Percentiles rank a stretch among this genome's conserved stretches.
Conservation (phyloP, 352 stramenopile genomes). For the Blastocystis sp. region DNA sequence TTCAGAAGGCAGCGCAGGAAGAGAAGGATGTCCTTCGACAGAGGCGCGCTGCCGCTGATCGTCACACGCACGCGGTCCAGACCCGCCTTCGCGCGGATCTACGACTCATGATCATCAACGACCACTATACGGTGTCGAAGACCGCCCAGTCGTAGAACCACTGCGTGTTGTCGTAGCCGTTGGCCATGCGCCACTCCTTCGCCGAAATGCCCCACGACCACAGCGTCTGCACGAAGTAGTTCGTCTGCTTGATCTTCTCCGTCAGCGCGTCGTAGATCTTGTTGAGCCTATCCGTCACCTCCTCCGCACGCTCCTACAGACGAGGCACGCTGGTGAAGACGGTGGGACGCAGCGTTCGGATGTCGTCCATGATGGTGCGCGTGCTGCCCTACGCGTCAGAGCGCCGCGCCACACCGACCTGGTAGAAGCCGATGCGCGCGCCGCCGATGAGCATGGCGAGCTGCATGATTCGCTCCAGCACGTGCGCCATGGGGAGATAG, state of each 20-base stretch:
- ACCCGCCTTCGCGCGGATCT: slow-evolving; percentile 60
- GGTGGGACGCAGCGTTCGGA: slow-evolving; percentile 87
- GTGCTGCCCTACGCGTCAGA: slow-evolving; percentile 76
- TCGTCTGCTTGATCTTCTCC: slow-evolving; percentile 76
- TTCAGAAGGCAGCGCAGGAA: slow-evolving; percentile 91
- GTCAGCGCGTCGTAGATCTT: slow-evolving; percentile 73
- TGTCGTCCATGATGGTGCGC: slow-evolving; percentile 90
- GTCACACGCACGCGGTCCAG: slow-evolving; percentile 83
- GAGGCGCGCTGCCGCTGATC: slow-evolving; percentile 88
- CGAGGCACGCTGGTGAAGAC: slow-evolving; percentile 89
- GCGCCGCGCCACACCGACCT: background rate
- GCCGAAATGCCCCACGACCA: slow-evolving; percentile 80
- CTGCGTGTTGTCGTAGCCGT: slow-evolving; percentile 77
- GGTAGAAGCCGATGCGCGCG: slow-evolving; percentile 85
- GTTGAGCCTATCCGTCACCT: slow-evolving; percentile 21
- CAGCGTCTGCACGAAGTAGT: slow-evolving; percentile 81
- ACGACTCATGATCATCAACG: background rate
- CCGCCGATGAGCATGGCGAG: slow-evolving; percentile 83
- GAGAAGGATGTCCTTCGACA: slow-evolving; percentile 90
- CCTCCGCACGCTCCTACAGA: slow-evolving; percentile 86
- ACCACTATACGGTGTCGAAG: slow-evolving; percentile 88
- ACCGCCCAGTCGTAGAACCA: slow-evolving; percentile 91
- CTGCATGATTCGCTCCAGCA: slow-evolving; percentile 90
- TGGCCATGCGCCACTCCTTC: slow-evolving; percentile 79
- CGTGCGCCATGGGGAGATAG: slow-evolving; percentile 93